A percentile compares a stretch with the other conserved stretches of the same genome.
Evolutionary conservation across 495 filamentous ascomycete genomes (phyloP).

Genomic region (Podospora pseudopauciseta): DNA sequence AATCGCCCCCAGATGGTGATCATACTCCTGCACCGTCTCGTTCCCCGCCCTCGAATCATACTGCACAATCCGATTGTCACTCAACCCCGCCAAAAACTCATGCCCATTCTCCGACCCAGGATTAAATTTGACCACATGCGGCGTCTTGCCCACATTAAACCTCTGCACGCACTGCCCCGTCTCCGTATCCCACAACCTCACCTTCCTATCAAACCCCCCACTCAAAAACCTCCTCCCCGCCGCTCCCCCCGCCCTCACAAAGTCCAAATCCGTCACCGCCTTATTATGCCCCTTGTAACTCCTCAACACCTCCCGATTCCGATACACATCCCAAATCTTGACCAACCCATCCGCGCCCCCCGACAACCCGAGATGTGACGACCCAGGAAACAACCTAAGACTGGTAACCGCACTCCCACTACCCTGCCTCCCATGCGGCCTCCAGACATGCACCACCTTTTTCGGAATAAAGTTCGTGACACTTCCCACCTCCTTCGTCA

Average conservation of each 20-base stretch:
- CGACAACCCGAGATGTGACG: slow-evolving; percentile 84
- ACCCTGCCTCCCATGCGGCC: slow-evolving; percentile 75
- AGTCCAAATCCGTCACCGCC: slow-evolving; percentile 83
- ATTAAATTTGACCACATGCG: slow-evolving; percentile 93
- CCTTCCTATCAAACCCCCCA: slow-evolving; percentile 87
- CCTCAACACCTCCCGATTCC: slow-evolving; percentile 79
- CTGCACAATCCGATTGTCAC: slow-evolving; percentile 97
- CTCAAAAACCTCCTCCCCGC: slow-evolving; percentile 81
- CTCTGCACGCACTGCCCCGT: slow-evolving; percentile 80
- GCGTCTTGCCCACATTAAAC: slow-evolving; percentile 89
- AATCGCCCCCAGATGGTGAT: slow-evolving; percentile 94
- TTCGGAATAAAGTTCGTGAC: slow-evolving; percentile 89
- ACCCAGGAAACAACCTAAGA: slow-evolving; percentile 79
- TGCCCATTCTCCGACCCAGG: slow-evolving; percentile 68
- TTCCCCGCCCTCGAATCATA: slow-evolving; percentile 79
- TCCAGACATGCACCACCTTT: slow-evolving; percentile 87
- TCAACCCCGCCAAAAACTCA: slow-evolving; percentile 94
- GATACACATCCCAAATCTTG: slow-evolving; percentile 94
- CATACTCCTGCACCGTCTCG: slow-evolving; percentile 92
- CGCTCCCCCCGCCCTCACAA: slow-evolving; percentile 53
- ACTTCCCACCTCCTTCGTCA: slow-evolving; percentile 73
- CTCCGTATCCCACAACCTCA: slow-evolving; percentile 98
- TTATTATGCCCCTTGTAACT: slow-evolving; percentile 90
- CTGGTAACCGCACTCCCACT: slow-evolving; percentile 45
- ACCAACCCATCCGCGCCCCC: slow-evolving; percentile 82